Conservation (phyloP, 2,329 filamentous ascomycete genomes). For the Neonectria faginata region DNA sequence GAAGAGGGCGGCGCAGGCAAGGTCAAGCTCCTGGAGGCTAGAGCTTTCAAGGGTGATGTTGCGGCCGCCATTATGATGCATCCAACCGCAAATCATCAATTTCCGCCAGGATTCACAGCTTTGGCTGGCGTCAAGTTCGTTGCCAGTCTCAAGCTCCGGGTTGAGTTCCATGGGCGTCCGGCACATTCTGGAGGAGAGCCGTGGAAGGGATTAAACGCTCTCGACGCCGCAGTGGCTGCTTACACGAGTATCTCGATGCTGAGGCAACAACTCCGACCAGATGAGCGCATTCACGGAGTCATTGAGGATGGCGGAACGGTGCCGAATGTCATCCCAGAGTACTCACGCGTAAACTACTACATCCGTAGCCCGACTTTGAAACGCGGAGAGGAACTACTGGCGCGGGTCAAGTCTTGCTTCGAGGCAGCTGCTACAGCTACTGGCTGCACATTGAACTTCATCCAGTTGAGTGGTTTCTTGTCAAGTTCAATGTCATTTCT, state of each 20-base stretch:
- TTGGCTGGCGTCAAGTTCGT: conserved; percentile 48
- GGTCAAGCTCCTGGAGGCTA: conserved; percentile 44
- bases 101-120: neutral
- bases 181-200: conserved; percentile 53
- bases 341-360: conserved; percentile 55
- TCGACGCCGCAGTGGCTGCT: conserved; percentile 52
- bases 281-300: conserved; percentile 53
- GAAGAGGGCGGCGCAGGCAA: conserved; percentile 60
- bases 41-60: conserved; percentile 44
- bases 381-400: conserved; percentile 43
- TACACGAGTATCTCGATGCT: conserved; percentile 53
- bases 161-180: conserved; percentile 49
- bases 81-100: conserved; percentile 26
- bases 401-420: conserved; percentile 52
- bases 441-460: conserved; percentile 51
- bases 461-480: conserved; percentile 49
- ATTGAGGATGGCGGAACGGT: conserved; percentile 52
- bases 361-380: conserved; percentile 52
- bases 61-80: conserved; percentile 49
- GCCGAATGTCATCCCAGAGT: conserved; percentile 55
- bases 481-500: too few species aligned
- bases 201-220: conserved; percentile 53
- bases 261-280: conserved; percentile 53
- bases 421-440: conserved; percentile 51
- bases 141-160: conserved; percentile 48